Evolutionary conservation across 2,329 filamentous ascomycete genomes (phyloP), one percentile per base, ranked within the genome.

Genomic region (Diaporthe citri): DNA sequence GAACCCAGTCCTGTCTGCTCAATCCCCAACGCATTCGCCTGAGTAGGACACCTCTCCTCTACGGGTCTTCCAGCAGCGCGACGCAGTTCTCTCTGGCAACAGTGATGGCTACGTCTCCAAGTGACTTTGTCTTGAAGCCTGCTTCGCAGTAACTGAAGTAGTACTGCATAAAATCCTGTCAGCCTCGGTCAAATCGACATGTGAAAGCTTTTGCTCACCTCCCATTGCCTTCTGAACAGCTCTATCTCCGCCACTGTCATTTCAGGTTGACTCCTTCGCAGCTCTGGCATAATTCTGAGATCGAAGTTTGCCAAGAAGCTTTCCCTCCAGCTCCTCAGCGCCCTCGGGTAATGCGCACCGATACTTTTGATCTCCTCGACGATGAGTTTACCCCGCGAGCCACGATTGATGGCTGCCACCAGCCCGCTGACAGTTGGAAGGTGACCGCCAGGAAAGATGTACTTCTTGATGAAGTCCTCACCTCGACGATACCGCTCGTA

Each of bases 401-500:
- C 75, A 25, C 74, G 71, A 36, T 69, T 25, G 66, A 76, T 76
- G 25, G 62, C 69, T 13, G 56, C 43, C 7, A 76, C 73, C 5
- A 76, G 71, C 34, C 73, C 74, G 51, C 73, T 76, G 31, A 75
- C 74, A 1, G 75, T 76, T 3, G 75, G 75, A 20, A 76, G 71
- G 43, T 76, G 73, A 1, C 75, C 75, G 20, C 75, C 75, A 5
- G 75, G 71, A 13, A 76, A 76, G 25, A 76, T 75, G 64, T 76
- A 76, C 64, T 73, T 73, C 73, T 74, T 75, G 74, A 76, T 75
- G 25, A 76, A 76, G 71, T 76, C 75, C 28, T 75, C 62, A 17
- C 75, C 36, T n/a, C 28, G 62, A 4, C 62, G 46, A 31, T 75
- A 76, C 17, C 6, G 46, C 22, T 69, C 66, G 34, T 76, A 76